Percentiles rank a stretch among this genome's conserved stretches.
These are phyloP conservation scores for Phytopythium delawarense DNA, from an alignment of 352 stramenopile species.

Conservation along the genomic window DNA sequence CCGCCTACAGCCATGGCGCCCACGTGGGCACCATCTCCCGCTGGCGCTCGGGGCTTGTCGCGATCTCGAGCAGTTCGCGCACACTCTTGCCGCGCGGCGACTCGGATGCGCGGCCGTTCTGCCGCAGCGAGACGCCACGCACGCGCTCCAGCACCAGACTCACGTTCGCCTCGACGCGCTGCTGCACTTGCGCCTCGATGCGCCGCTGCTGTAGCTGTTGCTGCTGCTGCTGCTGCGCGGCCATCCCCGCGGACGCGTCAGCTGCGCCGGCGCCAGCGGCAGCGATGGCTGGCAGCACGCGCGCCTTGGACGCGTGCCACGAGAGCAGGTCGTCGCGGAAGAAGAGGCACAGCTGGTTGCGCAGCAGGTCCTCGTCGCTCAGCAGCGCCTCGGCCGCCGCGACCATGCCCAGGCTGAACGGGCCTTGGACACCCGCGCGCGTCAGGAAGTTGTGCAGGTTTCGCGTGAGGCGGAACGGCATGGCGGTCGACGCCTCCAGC, in stretches of 20 bases:
- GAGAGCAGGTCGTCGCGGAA: slow-evolving; percentile 87
- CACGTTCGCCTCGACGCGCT: slow-evolving; percentile 85
- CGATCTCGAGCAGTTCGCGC: slow-evolving; percentile 76
- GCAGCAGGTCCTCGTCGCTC: slow-evolving; percentile 79
- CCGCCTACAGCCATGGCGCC: slow-evolving; percentile 76
- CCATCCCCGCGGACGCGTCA: slow-evolving; percentile 13
- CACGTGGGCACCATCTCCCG: slow-evolving; percentile 87
- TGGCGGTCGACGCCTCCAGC: slow-evolving; percentile 69
- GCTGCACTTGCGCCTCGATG: slow-evolving; percentile 75
- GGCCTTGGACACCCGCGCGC: slow-evolving; percentile 72
- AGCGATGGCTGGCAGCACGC: slow-evolving; percentile 27
- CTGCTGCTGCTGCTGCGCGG: slow-evolving; percentile 9
- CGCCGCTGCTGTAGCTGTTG: slow-evolving; percentile 34
- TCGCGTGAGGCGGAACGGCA: slow-evolving; percentile 88
- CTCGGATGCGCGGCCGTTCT: slow-evolving; percentile 36
- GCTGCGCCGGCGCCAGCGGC: slow-evolving; percentile 15
- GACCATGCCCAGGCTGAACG: slow-evolving; percentile 82
- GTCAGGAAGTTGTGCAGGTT: slow-evolving; percentile 90
- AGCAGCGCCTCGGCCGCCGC: slow-evolving; percentile 78
- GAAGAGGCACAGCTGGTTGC: slow-evolving; percentile 86
- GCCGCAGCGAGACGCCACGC: slow-evolving; percentile 73
- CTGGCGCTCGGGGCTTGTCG: slow-evolving; percentile 74
- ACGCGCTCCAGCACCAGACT: slow-evolving; percentile 79
- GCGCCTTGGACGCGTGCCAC: slow-evolving; percentile 87
- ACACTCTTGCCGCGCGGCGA: slow-evolving; percentile 69